Evolutionary conservation across 2,329 filamentous ascomycete genomes (phyloP).

Genomic region (Myriangium duriaei): DNA sequence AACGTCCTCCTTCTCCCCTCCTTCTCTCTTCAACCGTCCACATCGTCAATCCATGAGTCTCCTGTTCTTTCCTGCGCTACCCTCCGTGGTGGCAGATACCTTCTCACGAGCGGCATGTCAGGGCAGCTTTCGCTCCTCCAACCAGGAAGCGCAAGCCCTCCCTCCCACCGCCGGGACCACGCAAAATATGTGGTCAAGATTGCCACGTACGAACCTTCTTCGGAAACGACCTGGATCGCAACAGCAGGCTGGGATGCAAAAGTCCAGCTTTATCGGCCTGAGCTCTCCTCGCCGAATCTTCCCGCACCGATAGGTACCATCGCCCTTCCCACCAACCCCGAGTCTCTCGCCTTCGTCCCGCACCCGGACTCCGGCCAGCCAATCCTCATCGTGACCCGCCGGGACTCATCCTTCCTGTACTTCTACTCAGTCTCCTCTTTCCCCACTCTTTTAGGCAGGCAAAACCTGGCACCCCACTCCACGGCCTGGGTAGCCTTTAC

Average conservation of each 20-base stretch:
- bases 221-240: slow-evolving; percentile 31
- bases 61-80: slow-evolving; percentile 42
- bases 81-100: slow-evolving; percentile 27
- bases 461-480: slow-evolving; percentile 50
- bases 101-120: slow-evolving; percentile 48
- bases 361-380: slow-evolving; percentile 36
- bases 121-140: slow-evolving; percentile 41
- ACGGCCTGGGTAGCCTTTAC: slow-evolving; percentile 54
- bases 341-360: slow-evolving; percentile 41
- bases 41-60: slow-evolving; percentile 33
- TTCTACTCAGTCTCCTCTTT: slow-evolving; percentile 36
- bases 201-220: slow-evolving; percentile 21
- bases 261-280: slow-evolving; percentile 36
- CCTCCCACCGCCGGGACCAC: slow-evolving; percentile 38
- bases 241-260: slow-evolving; percentile 51
- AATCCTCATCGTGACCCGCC: slow-evolving; percentile 41
- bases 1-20: slow-evolving; percentile 32
- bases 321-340: slow-evolving; percentile 41
- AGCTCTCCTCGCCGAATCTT: slow-evolving; percentile 18
- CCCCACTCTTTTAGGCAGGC: slow-evolving; percentile 38
- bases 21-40: slow-evolving; percentile 24
- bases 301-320: slow-evolving; percentile 31
- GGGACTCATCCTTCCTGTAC: slow-evolving; percentile 47
- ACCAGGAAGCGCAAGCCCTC: slow-evolving; percentile 20
- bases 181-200: slow-evolving; percentile 47